phyloP scores from a whole-genome alignment of 2,329 filamentous ascomycete genomes.

The Exutisphaerella laricina region DNA sequence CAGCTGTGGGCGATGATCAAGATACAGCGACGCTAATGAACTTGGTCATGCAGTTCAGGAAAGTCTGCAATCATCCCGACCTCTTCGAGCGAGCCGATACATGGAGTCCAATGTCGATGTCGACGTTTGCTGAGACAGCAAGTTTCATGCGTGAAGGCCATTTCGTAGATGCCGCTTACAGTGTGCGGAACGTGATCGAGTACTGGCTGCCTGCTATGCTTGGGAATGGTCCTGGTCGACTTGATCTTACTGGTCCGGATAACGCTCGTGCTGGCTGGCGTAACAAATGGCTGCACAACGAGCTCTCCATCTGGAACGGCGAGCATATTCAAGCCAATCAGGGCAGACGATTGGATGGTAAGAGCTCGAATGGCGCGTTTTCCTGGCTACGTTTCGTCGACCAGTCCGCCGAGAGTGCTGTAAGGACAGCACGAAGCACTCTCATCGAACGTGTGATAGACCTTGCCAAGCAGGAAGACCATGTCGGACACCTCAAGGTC shows the following conservation, averaged over 20 bases:
- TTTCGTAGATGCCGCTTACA: conserved; percentile 76
- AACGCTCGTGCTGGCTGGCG: conserved; percentile 76
- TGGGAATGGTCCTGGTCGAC: conserved; percentile 72
- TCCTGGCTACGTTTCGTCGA: conserved; percentile 89
- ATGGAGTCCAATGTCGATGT: conserved; percentile 73
- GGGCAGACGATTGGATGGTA: conserved; percentile 6
- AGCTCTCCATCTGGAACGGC: conserved; percentile 87
- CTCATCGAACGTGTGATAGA: conserved; percentile 69
- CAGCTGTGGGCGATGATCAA: conserved; percentile 85
- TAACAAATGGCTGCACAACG: conserved; percentile 66
- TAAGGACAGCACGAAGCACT: conserved; percentile 61
- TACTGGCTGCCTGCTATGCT: conserved; percentile 76
- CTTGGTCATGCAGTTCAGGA: conserved; percentile 95
- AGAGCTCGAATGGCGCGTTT: conserved; percentile 62
- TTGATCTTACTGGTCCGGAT: conserved; percentile 66
- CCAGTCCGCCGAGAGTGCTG: conserved; percentile 66
- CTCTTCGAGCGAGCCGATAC: conserved; percentile 93
- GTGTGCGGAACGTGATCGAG: conserved; percentile 77
- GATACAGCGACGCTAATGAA: conserved; percentile 98
- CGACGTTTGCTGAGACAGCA: conserved; percentile 89
- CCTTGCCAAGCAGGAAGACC: conserved; percentile 47
- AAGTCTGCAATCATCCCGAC: conserved; percentile 98
- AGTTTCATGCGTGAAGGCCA: conserved; percentile 88
- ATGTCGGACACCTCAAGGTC: conserved; percentile 59
- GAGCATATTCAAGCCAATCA: conserved; percentile 58